phyloP scores from a whole-genome alignment of 176 grass and related monocot genomes.

The Avena sativa region DNA sequence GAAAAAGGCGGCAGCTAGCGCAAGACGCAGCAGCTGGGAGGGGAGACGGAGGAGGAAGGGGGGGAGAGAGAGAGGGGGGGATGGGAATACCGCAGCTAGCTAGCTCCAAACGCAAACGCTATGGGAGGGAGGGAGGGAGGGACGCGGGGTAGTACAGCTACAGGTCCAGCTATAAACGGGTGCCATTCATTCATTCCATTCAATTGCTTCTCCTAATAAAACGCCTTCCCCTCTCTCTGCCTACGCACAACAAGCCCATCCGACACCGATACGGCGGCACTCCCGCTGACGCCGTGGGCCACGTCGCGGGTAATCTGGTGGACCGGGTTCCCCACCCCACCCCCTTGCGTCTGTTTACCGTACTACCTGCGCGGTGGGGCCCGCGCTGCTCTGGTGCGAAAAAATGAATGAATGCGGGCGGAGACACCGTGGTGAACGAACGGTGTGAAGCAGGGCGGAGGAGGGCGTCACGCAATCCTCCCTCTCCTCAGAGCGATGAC shows the following conservation, averaged over 20 bases:
- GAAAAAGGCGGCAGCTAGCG: background rate
- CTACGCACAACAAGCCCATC: background rate
- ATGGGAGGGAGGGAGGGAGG: conserved; percentile 2
- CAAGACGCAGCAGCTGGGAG: background rate
- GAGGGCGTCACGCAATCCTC: conserved; percentile 31
- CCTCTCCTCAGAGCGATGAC: background rate
- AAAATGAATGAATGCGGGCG: conserved; percentile 39
- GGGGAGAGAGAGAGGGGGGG: background rate
- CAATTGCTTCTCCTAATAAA: conserved; percentile 47
- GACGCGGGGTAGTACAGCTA: background rate
- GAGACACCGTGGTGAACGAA: background rate
- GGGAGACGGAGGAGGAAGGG: background rate
- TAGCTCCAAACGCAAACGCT: conserved; percentile 42
- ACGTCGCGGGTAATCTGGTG: background rate
- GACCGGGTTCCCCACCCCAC: background rate
- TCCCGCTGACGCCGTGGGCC: conserved; percentile 51
- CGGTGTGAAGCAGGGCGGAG: background rate
- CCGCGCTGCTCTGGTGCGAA: conserved; percentile 28
- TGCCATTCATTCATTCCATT: conserved; percentile 66
- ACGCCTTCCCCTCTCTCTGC: background rate
- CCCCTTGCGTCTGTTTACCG: conserved; percentile 3
- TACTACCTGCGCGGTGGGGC: conserved; percentile 28
- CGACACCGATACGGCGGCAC: conserved; percentile 50
- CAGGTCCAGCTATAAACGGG: conserved; percentile 51
- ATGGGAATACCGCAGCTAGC: conserved; percentile 17